Percentiles rank a stretch among this genome's conserved stretches.
phyloP scores from a whole-genome alignment of 1,284 basidiomycete species.

The Heliocybe sulcata region DNA sequence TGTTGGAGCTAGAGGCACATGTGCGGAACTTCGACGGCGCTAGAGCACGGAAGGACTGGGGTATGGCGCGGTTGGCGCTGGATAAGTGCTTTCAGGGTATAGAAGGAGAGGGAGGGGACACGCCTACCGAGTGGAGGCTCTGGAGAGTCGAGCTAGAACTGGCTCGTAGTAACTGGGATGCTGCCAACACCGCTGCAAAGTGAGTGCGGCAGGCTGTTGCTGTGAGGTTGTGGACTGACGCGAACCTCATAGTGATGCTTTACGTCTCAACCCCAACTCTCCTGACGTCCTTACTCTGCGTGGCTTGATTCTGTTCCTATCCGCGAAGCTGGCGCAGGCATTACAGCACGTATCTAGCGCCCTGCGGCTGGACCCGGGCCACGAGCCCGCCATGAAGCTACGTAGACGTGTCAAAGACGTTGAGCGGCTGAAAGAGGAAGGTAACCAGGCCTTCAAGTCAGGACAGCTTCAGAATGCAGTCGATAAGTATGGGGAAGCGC shows the following conservation, averaged over 20 bases:
- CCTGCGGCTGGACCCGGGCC: slow-evolving; percentile 75
- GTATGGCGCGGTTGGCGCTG: slow-evolving; percentile 59
- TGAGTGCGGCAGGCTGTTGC: slow-evolving; percentile 24
- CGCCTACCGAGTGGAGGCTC: slow-evolving; percentile 71
- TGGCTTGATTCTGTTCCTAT: slow-evolving; percentile 74
- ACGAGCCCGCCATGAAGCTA: slow-evolving; percentile 61
- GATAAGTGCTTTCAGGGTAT: slow-evolving; percentile 67
- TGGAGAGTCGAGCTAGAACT: slow-evolving; percentile 76
- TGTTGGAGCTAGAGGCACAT: slow-evolving; percentile 56
- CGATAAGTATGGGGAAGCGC: slow-evolving; percentile 60
- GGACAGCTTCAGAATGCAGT: slow-evolving; percentile 58
- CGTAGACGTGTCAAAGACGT: slow-evolving; percentile 75
- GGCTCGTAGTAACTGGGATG: slow-evolving; percentile 61
- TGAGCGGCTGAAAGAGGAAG: slow-evolving; percentile 79
- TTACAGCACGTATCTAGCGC: slow-evolving; percentile 70
- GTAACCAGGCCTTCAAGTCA: slow-evolving; percentile 72
- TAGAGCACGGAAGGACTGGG: slow-evolving; percentile 57
- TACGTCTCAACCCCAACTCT: slow-evolving; percentile 66
- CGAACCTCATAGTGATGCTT: slow-evolving; percentile 51
- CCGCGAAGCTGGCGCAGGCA: slow-evolving; percentile 65
- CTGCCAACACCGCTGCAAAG: slow-evolving; percentile 67
- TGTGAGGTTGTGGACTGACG: neutral
- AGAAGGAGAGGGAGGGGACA: slow-evolving; percentile 66
- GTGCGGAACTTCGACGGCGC: slow-evolving; percentile 57
- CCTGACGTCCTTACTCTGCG: slow-evolving; percentile 80